phyloP scores from a whole-genome alignment of 148 eudicot genomes.

The Spergularia bocconei region DNA sequence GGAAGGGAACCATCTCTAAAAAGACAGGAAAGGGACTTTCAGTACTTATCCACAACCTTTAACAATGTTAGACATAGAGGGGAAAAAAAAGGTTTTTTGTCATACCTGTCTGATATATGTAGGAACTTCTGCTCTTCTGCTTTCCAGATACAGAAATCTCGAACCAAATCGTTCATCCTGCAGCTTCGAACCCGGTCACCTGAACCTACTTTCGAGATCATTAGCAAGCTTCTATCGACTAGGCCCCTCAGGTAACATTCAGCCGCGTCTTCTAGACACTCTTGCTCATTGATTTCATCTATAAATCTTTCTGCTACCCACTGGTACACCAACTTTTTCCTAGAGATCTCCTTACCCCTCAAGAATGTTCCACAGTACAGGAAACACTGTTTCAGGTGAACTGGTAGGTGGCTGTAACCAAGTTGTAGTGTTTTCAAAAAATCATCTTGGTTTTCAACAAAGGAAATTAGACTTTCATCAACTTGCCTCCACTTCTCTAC shows the following conservation, averaged over 20 bases:
- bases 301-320: constrained; percentile 14
- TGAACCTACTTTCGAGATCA: not conserved
- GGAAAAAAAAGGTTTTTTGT: too few relatives aligned
- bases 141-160: not conserved
- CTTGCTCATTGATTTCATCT: not conserved
- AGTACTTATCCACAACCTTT: too few relatives aligned
- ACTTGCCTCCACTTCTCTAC: too few relatives aligned
- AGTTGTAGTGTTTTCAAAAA: not conserved
- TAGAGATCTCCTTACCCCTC: constrained; percentile 9
- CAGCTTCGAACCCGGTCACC: not conserved
- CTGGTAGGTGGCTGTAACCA: constrained; percentile 5
- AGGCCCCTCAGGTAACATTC: constrained; percentile 7
- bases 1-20: too few relatives aligned
- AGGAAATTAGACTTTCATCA: not conserved
- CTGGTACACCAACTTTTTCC: not conserved
- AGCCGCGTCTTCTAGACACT: not conserved
- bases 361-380: constrained; percentile 13
- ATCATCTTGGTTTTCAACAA: constrained; percentile 7
- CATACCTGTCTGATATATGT: constrained; percentile 3
- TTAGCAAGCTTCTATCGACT: constrained; percentile 11
- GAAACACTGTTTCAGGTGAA: constrained; percentile 4
- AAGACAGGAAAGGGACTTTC: too few relatives aligned
- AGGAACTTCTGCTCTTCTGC: not conserved
- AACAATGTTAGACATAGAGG: too few relatives aligned
- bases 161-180: constrained; percentile 8